Evolutionary conservation across 805 yeast species (phyloP), one percentile per base, ranked within the genome.

Genomic region (Candida arabinofermentans): DNA sequence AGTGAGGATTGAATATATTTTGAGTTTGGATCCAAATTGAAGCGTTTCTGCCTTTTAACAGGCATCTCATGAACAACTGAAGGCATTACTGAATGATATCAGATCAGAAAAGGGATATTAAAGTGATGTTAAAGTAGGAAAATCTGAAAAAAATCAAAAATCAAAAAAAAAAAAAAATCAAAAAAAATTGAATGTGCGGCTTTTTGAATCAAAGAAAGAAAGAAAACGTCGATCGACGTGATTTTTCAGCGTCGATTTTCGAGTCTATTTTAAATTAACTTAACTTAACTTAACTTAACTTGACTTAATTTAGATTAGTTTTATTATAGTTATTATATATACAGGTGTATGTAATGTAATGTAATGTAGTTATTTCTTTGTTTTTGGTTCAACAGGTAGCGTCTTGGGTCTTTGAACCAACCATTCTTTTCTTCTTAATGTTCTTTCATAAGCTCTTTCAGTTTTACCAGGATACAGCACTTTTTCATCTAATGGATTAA

Each of bases 381-480:
- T 49, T 42, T 61, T 61, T 49, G 59, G 46, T 47, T 72, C 71
- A 24, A 72, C 75, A 14, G 82, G 82, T 36, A 81, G 61, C 3
- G 83, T 68, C 55, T 73, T 71, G 43, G 76, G 76, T 44, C 83
- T 74, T 43, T 70, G 67, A 33, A 71, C 69, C 40, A 81, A 62
- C 60, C 79, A 81, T 34, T 77, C 81, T 43, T 72, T 75, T 58
- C 71, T 72, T 47, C 74, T 72, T 42, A 73, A 70, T 55, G 72
- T 65, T 50, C 68, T 67, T 53, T 70, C 71, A 36, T 66, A 69
- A 2, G 59, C 50, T 16, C 74, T 63, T 46, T 74, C 71, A 40
- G 69, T 70, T 64, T 80, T 84, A 23, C 89, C 89, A 2, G 95
- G 95, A 59, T 86, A 87, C 26, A 86, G 50, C 29, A 87, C 64